Base-by-base conservation (phyloP, 352 stramenopile genomes). In the Hyaloperonospora brassicae region DNA sequence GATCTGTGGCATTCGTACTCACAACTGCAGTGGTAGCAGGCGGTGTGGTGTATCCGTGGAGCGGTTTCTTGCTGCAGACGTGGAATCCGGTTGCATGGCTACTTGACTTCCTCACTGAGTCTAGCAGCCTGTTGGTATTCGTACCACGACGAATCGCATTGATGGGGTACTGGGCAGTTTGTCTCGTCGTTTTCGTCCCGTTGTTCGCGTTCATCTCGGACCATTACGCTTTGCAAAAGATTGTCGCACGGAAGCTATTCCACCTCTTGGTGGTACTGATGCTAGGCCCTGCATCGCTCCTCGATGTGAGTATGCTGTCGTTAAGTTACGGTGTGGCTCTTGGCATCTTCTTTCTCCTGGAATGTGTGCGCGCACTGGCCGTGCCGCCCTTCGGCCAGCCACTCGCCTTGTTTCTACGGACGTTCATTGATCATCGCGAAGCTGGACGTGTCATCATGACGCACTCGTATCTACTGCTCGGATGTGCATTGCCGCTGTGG, bases 251-350 rank as follows among this genome's bases (percentile, higher is more conserved):
- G 45, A 93, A 93, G 59, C 64, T 91, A 3, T 93, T 90, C 52
- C 83, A 93, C 57, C 46, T 79, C n/a, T 74, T 90, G 8, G 75
- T 84, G 9, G 83, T 91, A 10, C 8, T 87, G 22, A 84, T 93
- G 78, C 84, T 93, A 39, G 68, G 86, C 2, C 80, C 83, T 10
- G 78, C 77, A 47, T 87, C 65, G 21, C 70, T 79, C 24, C 24
- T 63, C 8, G 73, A 85, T 13, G 44, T 64, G 2, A 45, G 76
- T 21, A 86, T 90, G 70, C 66, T 93, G 6, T 67, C 66, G 12
- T 62, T 93, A n/a, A 90, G 79, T 47, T 90, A 90, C 52, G 80
- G 79, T 14, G 77, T 90, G 8, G 82, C 82, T 10, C 63, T 89
- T 38, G 77, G 67, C 12, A 55, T 76, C n/a, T 93, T 93, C 44